These are phyloP conservation scores for Syzygium aqueum DNA, from an alignment of 345 rosid genomes.

Conservation along the genomic window DNA sequence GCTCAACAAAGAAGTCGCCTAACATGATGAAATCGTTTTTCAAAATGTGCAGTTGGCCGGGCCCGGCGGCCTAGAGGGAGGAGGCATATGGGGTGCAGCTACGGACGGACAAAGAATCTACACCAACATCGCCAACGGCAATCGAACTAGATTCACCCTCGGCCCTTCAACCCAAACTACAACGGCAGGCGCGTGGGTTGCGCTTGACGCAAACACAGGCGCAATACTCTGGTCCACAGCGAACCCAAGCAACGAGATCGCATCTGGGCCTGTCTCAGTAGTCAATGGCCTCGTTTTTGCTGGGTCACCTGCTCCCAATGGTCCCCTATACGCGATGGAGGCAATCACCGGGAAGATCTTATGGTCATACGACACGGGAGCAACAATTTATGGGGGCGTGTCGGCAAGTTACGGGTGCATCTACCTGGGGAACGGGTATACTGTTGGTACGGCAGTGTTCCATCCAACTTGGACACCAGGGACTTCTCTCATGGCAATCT, in stretches of 20 bases:
- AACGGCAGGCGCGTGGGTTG: conserved; percentile 37
- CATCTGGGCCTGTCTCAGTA: conserved; percentile 24
- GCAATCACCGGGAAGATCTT: conserved; percentile 18
- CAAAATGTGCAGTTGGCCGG: conserved; percentile 18
- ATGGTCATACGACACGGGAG: conserved; percentile 32
- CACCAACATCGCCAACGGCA: conserved; percentile 31
- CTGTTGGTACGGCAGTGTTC: conserved; percentile 12
- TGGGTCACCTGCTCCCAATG: conserved; percentile 28
- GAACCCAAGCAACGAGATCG: conserved; percentile 32
- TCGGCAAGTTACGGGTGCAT: conserved; percentile 34
- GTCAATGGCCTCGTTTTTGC: conserved; percentile 29
- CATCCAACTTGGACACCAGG: conserved; percentile 40
- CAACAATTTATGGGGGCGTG: conserved; percentile 30
- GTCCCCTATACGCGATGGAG: conserved; percentile 34
- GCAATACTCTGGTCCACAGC: conserved; percentile 23
- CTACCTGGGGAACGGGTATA: conserved; percentile 29
- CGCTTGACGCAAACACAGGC: conserved; percentile 28
- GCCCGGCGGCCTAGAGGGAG: conserved; percentile 28
- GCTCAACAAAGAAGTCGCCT: no score
- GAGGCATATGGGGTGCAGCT: conserved; percentile 30
- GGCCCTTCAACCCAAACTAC: conserved; percentile 26
- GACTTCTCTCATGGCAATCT: conserved; percentile 25
- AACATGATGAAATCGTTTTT: background rate
- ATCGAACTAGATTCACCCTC: conserved; percentile 19
- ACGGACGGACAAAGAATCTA: conserved; percentile 24